Evolutionary conservation across 805 yeast species (phyloP).

Genomic region (Yamadazyma insecticola): DNA sequence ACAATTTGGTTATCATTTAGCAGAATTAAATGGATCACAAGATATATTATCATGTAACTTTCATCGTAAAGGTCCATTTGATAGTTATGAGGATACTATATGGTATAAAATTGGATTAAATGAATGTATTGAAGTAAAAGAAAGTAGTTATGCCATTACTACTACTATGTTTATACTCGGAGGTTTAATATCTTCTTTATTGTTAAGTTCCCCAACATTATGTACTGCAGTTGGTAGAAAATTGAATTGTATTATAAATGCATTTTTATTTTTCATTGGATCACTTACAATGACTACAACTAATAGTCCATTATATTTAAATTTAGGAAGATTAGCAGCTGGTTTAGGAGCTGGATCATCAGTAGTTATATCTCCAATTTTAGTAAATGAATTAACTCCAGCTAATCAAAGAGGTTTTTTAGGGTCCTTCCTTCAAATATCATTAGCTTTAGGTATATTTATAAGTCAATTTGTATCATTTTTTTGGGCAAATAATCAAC

Average conservation of each 20-base stretch:
- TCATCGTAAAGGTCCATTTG: constrained; percentile 15
- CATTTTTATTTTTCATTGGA: constrained; percentile 22
- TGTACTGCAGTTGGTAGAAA: constrained; percentile 22
- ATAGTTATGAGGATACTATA: constrained; percentile 18
- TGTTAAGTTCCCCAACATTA: constrained; percentile 25
- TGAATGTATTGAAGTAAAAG: constrained; percentile 28
- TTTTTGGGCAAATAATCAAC: constrained; percentile 29
- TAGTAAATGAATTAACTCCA: constrained; percentile 38
- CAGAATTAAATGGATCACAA: constrained; percentile 34
- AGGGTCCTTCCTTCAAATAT: constrained; percentile 36
- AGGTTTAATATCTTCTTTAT: constrained; percentile 26
- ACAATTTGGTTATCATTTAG: constrained; percentile 37
- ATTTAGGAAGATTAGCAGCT: constrained; percentile 28
- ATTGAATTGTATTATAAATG: constrained; percentile 15
- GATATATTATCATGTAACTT: constrained; percentile 22
- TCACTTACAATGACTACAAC: constrained; percentile 23
- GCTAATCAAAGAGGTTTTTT: constrained; percentile 36
- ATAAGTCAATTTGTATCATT: constrained; percentile 28
- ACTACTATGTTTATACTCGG: constrained; percentile 35
- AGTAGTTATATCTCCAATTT: constrained; percentile 36
- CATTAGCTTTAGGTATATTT: constrained; percentile 36
- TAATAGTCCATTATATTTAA: constrained; percentile 14
- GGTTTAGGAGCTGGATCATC: constrained; percentile 39
- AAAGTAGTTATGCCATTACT: constrained; percentile 17
- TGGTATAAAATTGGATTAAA: constrained; percentile 20